Base-by-base conservation (phyloP, 1,284 basidiomycete genomes). In the Pascua sp. region DNA sequence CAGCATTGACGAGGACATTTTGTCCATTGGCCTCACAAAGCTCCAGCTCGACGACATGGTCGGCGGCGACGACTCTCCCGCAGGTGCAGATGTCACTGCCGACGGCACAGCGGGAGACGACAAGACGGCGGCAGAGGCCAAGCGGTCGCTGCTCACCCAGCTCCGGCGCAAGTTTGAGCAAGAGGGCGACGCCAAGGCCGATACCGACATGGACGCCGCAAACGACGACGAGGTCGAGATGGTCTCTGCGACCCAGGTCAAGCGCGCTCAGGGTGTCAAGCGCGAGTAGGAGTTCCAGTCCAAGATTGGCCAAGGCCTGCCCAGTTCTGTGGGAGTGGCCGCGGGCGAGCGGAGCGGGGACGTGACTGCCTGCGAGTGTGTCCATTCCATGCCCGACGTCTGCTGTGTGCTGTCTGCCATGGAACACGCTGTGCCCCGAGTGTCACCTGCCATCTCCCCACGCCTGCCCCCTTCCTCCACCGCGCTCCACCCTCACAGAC, bases 1-100 rank as follows among this genome's bases (percentile, higher is more conserved):
- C 12, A 94, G 91, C 1, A 97, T 98, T 62, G 95, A 98, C 67
- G 94, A 97, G 76, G 91, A 96, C 73, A 97, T 97, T 84, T 78
- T 92, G 36, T 83, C 82, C n/a, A 84, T 96, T 13, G 93, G 91
- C 4, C 81, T 88, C 75, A 92, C 91, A 42, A 97, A 97, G 78
- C 81, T 97, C 51, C 87, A 88, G 40, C 80, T 97, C 13, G 93
- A 97, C 71, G 89, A 92, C 68, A 91, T 91, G 13, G 92, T 97
- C 24, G 91, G 91, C 15, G 89, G 86, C 18, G 78, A 79, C 39
- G 82, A 81, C 13, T 32, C 24, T 32, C 56, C 65, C 2, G 65
- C 65, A 36, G 69, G 66, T 15, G 61, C 59, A 13, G 65, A 60
- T 36, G 62, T 55, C 4, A 53, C 57, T 10, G 55, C 41, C 32